A percentile compares a stretch with the other conserved stretches of the same genome.
Conservation (phyloP, 1,139 yeast genomes). For the Geotrichum macrosporum region DNA sequence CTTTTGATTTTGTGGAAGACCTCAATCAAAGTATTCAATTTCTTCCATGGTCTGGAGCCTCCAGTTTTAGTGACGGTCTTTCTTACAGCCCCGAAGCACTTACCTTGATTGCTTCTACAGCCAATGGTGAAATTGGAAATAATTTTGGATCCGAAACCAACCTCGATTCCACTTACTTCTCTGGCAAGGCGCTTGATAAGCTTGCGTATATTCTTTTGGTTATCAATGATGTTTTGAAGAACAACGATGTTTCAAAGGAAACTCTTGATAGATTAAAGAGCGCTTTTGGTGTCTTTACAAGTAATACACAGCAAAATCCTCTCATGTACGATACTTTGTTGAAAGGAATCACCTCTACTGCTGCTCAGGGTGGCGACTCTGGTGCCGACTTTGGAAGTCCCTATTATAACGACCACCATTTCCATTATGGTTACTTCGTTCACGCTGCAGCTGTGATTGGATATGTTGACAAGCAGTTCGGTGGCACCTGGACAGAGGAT, state of each 20-base stretch:
- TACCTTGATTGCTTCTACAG: constrained; percentile 50
- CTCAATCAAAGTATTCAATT: constrained; percentile 54
- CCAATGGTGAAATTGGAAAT: constrained; percentile 54
- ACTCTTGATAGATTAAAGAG: constrained; percentile 49
- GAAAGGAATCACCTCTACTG: constrained; percentile 60
- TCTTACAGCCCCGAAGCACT: constrained; percentile 42
- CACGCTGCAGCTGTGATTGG: constrained; percentile 74
- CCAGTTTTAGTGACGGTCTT: constrained; percentile 11
- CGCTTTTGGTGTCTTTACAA: constrained; percentile 50
- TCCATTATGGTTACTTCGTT: constrained; percentile 68
- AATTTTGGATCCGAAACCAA: constrained; percentile 52
- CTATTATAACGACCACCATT: constrained; percentile 70
- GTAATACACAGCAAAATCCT: constrained; percentile 54
- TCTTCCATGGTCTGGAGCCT: constrained; percentile 53
- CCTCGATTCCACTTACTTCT: constrained; percentile 53
- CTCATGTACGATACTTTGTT: constrained; percentile 63
- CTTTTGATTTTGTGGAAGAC: constrained; percentile 51
- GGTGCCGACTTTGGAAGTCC: constrained; percentile 57
- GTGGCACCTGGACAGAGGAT: constrained; percentile 62
- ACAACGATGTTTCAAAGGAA: constrained; percentile 24
- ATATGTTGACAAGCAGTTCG: constrained; percentile 51
- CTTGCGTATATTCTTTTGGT: constrained; percentile 66
- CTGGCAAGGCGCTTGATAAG: constrained; percentile 70
- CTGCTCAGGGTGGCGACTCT: constrained; percentile 43
- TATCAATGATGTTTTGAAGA: constrained; percentile 41